Evolutionary conservation across 192 early-diverging fungal species (phyloP).

Genomic region (Coemansia sp.): DNA sequence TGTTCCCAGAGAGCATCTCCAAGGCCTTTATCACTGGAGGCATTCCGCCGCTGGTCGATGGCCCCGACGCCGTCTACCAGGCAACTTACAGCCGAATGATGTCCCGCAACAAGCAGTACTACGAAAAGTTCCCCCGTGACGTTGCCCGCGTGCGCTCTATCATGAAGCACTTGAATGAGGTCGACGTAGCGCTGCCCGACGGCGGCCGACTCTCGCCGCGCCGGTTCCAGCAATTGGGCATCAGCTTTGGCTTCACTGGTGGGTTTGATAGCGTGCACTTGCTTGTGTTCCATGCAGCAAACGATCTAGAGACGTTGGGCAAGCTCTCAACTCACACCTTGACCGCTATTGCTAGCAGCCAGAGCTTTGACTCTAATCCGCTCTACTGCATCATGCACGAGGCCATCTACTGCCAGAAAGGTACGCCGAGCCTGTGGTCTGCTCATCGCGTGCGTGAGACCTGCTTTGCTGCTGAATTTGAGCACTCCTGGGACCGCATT

Average conservation of each 20-base stretch:
- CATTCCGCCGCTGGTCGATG: constrained; percentile 67
- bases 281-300: constrained; percentile 53
- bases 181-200: constrained; percentile 59
- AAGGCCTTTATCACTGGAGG: constrained; percentile 72
- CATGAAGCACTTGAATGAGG: constrained; percentile 56
- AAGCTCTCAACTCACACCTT: constrained; percentile 52
- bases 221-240: constrained; percentile 69
- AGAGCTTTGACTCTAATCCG: constrained; percentile 62
- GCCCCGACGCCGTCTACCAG: constrained; percentile 63
- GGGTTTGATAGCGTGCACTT: constrained; percentile 66
- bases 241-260: constrained; percentile 64
- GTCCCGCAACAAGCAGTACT: constrained; percentile 64
- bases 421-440: constrained; percentile 62
- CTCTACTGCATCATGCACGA: constrained; percentile 72
- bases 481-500: constrained; percentile 50
- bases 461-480: constrained; percentile 56
- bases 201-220: constrained; percentile 66
- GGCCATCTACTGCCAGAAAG: constrained; percentile 67
- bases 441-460: constrained; percentile 60
- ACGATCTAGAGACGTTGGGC: constrained; percentile 50
- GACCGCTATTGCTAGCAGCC: constrained; percentile 35
- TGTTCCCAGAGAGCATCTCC: constrained; percentile 65
- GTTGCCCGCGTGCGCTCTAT: constrained; percentile 64
- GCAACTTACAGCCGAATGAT: constrained; percentile 64
- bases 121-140: constrained; percentile 66